A percentile compares a stretch with the other conserved stretches of the same genome.
These are phyloP conservation scores for Mycena sanguinolenta DNA, from an alignment of 768 basidiomycete genomes.

Conservation along the genomic window DNA sequence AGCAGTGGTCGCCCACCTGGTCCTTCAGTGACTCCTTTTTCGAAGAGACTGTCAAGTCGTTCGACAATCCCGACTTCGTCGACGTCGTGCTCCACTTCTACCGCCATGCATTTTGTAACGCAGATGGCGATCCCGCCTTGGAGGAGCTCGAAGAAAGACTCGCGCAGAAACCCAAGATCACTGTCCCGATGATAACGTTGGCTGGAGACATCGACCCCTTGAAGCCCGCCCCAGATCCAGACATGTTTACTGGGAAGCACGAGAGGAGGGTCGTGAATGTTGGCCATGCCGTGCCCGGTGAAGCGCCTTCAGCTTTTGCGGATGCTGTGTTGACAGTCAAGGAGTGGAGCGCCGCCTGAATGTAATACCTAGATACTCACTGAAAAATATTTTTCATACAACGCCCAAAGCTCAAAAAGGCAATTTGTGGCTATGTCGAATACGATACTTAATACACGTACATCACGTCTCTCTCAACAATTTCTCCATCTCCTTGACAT, in stretches of 20 bases:
- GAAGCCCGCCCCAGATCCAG: not conserved
- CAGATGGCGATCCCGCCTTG: not conserved
- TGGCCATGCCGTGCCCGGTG: not conserved
- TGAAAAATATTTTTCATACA: too few species aligned
- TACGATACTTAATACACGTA: too few species aligned
- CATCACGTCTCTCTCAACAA: slow-evolving; percentile 53
- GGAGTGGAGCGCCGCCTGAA: not conserved
- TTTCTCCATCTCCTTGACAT: slow-evolving; percentile 50
- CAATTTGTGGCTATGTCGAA: not conserved
- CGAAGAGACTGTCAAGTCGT: not conserved
- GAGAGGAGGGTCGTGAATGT: slow-evolving; percentile 7
- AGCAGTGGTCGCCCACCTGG: slow-evolving; percentile 4
- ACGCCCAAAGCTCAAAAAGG: not conserved
- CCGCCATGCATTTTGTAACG: not conserved
- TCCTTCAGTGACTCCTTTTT: not conserved
- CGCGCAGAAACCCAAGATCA: not conserved
- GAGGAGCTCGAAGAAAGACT: slow-evolving; percentile 3
- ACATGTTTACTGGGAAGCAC: not conserved
- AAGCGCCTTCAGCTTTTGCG: not conserved
- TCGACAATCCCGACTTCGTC: slow-evolving; percentile 4
- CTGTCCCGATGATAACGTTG: not conserved
- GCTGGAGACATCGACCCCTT: not conserved
- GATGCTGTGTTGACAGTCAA: slow-evolving; percentile 4
- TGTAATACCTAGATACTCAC: too few species aligned
- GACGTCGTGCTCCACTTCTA: slow-evolving; percentile 3